phyloP scores from a whole-genome alignment of 2,329 filamentous ascomycete genomes.

The Microascus cirrosus region DNA sequence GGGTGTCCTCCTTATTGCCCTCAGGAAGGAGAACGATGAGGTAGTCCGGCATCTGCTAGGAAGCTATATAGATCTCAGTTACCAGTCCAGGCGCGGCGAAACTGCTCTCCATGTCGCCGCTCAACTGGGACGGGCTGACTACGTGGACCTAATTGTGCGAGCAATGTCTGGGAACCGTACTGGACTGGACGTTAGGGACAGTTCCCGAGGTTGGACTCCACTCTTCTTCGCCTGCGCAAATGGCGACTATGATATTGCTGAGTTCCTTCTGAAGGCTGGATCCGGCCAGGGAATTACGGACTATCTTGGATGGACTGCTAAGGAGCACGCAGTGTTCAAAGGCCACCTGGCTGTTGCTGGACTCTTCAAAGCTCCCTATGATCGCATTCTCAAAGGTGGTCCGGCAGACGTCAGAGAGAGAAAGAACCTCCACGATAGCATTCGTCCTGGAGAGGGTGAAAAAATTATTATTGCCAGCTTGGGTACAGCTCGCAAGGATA shows the following conservation, averaged over 20 bases:
- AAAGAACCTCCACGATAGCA: too few relatives aligned
- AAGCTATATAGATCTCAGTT: constrained; percentile 4
- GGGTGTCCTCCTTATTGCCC: constrained; percentile 1
- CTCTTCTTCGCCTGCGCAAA: constrained; percentile 17
- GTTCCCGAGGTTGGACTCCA: constrained; percentile 16
- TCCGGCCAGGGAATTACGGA: constrained; percentile 12
- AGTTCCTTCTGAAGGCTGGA: constrained; percentile 15
- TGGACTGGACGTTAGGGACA: constrained; percentile 8
- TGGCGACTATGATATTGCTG: constrained; percentile 13
- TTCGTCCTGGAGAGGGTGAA: neutral
- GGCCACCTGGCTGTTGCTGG: constrained; percentile 18
- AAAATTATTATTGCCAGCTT: neutral
- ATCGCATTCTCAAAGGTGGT: neutral
- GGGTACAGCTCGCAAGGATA: neutral
- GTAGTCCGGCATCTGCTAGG: neutral
- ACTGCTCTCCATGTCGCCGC: constrained; percentile 15
- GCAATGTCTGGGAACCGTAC: constrained; percentile 5
- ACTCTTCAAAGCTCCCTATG: constrained; percentile 2
- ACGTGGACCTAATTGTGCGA: constrained; percentile 6
- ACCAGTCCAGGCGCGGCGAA: constrained; percentile 8
- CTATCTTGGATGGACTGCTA: constrained; percentile 18
- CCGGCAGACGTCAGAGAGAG: neutral
- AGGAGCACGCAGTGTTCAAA: constrained; percentile 20
- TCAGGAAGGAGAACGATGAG: neutral
- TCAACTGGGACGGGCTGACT: constrained; percentile 8